Evolutionary conservation across 1,139 yeast genomes (phyloP), one percentile per base, ranked within the genome.

Genomic region (Yamadazyma aaseri): DNA sequence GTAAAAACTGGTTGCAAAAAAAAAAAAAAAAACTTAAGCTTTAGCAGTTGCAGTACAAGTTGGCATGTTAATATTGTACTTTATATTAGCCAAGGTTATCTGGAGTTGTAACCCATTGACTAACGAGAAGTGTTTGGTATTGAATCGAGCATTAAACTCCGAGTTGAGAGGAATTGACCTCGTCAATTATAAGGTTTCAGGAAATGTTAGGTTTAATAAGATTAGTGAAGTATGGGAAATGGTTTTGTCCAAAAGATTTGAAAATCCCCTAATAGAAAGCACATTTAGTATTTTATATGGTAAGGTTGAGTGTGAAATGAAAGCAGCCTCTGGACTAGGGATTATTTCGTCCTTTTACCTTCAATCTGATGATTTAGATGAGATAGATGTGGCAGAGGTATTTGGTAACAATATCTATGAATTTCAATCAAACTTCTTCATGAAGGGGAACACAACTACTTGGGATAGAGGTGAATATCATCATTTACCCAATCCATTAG

Each of bases 301-400:
- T 3, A 61, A 57, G 35, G 71, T 63, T 2, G 72, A 65, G 41
- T 70, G 63, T 16, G 69, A 63, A 17, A 51, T 69, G 9, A 49
- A 47, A 37, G 69, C 65, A 1, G 59, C 73, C 1, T 22, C 36
- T 0, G 78, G 76, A 1, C 44, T 41, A 6, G 76, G 77, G 1
- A 58, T 72, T n/a, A 58, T 72, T 7, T 58, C 69, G 20, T 64
- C 73, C 7, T 56, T 70, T 29, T 72, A 71, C 44, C 46, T 71
- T 16, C 76, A 71, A 45, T 62, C 71, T 39, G 71, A 70, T 40
- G 74, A 67, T 45, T 53, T 63, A 38, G 78, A 72, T 47, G 76
- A 71, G 39, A 68, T 72, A 27, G 77, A 71, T 40, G 47, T 68
- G 8, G 65, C 62, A 16, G 77, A 72, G 38, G 47, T 67, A 20